Percentiles rank a stretch among this genome's conserved stretches.
phyloP scores from a whole-genome alignment of 768 basidiomycete species.

The Leccinum rimulosum region DNA sequence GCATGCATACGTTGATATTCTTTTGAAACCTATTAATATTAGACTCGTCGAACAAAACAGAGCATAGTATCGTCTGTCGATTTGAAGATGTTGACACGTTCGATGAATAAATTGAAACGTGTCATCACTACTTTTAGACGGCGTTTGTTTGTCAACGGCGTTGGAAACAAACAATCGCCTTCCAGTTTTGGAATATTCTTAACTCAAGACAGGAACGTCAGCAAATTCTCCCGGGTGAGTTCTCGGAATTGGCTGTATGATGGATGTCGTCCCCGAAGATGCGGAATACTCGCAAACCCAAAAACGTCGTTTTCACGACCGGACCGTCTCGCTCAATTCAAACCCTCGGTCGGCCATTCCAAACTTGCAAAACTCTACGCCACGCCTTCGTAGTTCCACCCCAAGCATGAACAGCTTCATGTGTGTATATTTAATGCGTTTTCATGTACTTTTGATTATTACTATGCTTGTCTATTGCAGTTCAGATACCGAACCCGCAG shows the following conservation, averaged over 20 bases:
- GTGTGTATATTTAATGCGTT: slow-evolving; percentile 9
- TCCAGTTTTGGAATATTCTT: slow-evolving; percentile 6
- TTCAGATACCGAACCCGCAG: slow-evolving; percentile 30
- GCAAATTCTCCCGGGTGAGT: neutral
- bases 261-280: slow-evolving; percentile 18
- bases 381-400: slow-evolving; percentile 17
- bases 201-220: neutral
- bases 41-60: too few species aligned
- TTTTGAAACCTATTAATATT: too few species aligned
- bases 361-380: slow-evolving; percentile 7
- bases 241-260: slow-evolving; percentile 1
- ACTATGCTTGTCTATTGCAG: slow-evolving; percentile 6
- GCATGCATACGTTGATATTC: neutral
- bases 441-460: neutral
- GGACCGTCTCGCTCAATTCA: slow-evolving; percentile 18
- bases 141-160: slow-evolving; percentile 4
- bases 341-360: neutral
- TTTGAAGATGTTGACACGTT: too few species aligned
- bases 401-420: slow-evolving; percentile 12
- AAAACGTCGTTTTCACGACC: slow-evolving; percentile 3
- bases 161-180: slow-evolving; percentile 18
- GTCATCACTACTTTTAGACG: neutral
- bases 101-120: too few species aligned
- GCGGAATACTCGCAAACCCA: slow-evolving; percentile 4
- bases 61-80: too few species aligned